These are phyloP conservation scores for Paraphoma sp. DNA, from an alignment of 2,329 filamentous ascomycete genomes.

Conservation along the genomic window DNA sequence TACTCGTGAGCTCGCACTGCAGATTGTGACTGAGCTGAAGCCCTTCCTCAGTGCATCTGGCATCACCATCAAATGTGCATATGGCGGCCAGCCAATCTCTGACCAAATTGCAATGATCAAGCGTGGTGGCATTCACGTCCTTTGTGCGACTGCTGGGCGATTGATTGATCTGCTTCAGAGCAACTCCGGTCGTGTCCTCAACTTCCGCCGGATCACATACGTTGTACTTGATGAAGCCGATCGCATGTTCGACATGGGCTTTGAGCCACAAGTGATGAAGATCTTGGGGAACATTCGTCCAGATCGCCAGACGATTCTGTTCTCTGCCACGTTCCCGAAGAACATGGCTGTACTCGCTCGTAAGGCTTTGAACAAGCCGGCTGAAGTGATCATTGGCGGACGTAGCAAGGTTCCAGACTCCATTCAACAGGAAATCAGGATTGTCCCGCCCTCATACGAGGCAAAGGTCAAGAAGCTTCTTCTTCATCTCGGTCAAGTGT, in stretches of 20 bases:
- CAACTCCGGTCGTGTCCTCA: conserved; percentile 93
- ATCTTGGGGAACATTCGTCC: conserved; percentile 91
- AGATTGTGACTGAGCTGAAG: conserved; percentile 94
- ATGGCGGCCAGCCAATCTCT: conserved; percentile 93
- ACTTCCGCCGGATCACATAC: conserved; percentile 86
- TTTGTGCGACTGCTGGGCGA: conserved; percentile 86
- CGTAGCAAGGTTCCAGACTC: conserved; percentile 71
- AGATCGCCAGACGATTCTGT: conserved; percentile 91
- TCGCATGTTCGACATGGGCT: conserved; percentile 99
- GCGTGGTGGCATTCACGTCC: conserved; percentile 91
- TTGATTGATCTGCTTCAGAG: conserved; percentile 95
- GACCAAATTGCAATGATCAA: conserved; percentile 98
- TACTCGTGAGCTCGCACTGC: conserved; percentile 89
- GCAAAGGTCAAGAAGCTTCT: conserved; percentile 89
- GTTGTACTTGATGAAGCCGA: conserved; percentile 97
- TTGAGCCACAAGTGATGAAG: conserved; percentile 97
- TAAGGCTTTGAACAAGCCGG: conserved; percentile 82
- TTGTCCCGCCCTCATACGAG: conserved; percentile 58
- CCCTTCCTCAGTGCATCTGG: conserved; percentile 89
- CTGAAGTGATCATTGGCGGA: conserved; percentile 92
- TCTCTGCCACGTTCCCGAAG: conserved; percentile 94
- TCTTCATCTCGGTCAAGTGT: conserved; percentile 85
- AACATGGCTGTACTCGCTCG: conserved; percentile 91
- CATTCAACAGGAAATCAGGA: conserved; percentile 91
- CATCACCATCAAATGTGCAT: conserved; percentile 87